These are phyloP conservation scores for Hepatocystis sp. DNA, from an alignment of 169 alveolate genomes.

Conservation along the genomic window DNA sequence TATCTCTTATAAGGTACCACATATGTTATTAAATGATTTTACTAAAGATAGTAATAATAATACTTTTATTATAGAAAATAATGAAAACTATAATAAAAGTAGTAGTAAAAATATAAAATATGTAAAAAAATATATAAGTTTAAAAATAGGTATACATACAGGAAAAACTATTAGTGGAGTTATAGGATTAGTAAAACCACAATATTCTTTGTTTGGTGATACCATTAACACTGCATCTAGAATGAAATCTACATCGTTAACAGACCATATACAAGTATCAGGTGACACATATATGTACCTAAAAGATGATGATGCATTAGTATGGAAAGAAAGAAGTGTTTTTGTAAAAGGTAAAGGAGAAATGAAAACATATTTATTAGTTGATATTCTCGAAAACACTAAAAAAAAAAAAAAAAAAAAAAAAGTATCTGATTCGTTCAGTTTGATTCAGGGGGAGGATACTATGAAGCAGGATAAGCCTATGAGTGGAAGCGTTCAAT, in stretches of 20 bases:
- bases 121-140: constrained; percentile 80
- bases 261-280: constrained; percentile 82
- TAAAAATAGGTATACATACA: constrained; percentile 96
- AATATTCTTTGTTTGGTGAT: constrained; percentile 98
- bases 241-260: constrained; percentile 87
- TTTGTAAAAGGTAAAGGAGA: constrained; percentile 85
- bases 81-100: too few species aligned
- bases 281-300: constrained; percentile 76
- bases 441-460: constrained; percentile 7
- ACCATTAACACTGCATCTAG: constrained; percentile 98
- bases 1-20: constrained; percentile 69
- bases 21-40: too few species aligned
- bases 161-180: constrained; percentile 98
- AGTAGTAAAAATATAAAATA: too few species aligned
- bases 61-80: too few species aligned
- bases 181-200: constrained; percentile 98
- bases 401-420: constrained; percentile 4
- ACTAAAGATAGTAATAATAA: neutral
- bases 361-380: constrained; percentile 83
- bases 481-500: too few species aligned
- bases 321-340: constrained; percentile 80
- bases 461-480: constrained; percentile 41
- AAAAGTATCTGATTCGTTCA: constrained; percentile 1
- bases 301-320: constrained; percentile 75
- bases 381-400: constrained; percentile 47